Conservation (phyloP, 108 stramenopile species). For the Cyclotella distinguenda region DNA sequence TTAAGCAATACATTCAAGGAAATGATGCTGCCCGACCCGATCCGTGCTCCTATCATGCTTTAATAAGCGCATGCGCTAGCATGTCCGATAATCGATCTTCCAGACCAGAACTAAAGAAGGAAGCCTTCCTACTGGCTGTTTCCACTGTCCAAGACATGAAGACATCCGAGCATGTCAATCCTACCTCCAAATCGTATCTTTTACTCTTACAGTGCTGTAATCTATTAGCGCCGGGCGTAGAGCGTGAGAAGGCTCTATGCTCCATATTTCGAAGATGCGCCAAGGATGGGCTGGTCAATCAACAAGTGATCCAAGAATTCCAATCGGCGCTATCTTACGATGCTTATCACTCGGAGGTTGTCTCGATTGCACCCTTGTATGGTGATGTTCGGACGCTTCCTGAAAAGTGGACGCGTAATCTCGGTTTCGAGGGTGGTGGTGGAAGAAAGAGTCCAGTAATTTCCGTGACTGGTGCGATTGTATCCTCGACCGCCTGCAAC, state of each 20-base stretch:
- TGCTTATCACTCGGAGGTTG: conserved; percentile 59
- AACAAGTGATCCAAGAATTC: conserved; percentile 55
- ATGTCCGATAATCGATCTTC: conserved; percentile 14
- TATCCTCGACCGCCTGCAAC: conserved; percentile 57
- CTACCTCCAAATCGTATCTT: conserved; percentile 64
- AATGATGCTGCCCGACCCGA: conserved; percentile 44
- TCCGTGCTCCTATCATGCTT: conserved; percentile 53
- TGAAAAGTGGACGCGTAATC: conserved; percentile 73
- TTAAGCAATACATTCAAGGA: conserved; percentile 29
- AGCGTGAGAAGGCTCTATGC: conserved; percentile 60
- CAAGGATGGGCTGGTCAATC: conserved; percentile 70
- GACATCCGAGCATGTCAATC: conserved; percentile 36
- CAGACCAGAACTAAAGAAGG: conserved; percentile 9
- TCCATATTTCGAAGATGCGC: conserved; percentile 67
- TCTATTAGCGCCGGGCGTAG: conserved; percentile 45
- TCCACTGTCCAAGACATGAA: conserved; percentile 49
- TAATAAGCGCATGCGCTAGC: conserved; percentile 58
- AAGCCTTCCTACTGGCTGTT: conserved; percentile 44
- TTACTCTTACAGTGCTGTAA: conserved; percentile 61
- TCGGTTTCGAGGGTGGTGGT: conserved; percentile 46
- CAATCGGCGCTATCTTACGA: conserved; percentile 51
- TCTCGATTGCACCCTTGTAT: conserved; percentile 43
- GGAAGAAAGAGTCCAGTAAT: conserved; percentile 58
- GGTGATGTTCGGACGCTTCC: conserved; percentile 55
- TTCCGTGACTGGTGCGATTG: conserved; percentile 61